These are phyloP conservation scores for Myrmaecium sp. DNA, from an alignment of 2,329 filamentous ascomycete species.

Conservation along the genomic window DNA sequence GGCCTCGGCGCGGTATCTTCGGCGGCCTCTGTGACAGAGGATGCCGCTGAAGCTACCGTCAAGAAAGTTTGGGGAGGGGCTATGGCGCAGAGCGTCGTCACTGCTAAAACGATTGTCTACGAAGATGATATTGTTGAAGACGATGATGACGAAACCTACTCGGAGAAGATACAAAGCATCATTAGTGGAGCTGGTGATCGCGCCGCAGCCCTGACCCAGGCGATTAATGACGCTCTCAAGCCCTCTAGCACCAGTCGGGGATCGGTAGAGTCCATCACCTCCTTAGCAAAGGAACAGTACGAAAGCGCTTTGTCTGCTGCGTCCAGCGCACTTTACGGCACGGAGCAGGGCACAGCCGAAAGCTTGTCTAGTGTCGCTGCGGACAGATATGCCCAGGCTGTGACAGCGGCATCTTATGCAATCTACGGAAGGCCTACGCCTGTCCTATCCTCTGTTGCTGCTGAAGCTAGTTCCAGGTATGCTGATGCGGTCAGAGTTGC, in stretches of 20 bases:
- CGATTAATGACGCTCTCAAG: conserved; percentile 37
- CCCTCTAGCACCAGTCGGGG: conserved; percentile 29
- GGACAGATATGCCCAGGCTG: conserved; percentile 38
- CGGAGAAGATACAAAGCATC: conserved; percentile 33
- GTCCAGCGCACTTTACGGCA: conserved; percentile 38
- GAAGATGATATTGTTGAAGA: conserved; percentile 32
- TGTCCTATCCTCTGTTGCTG: conserved; percentile 27
- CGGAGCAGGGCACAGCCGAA: conserved; percentile 21
- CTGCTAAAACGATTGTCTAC: conserved; percentile 28
- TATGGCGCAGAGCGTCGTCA: conserved; percentile 33
- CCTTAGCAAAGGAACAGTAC: conserved; percentile 39
- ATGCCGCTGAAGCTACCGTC: conserved; percentile 12
- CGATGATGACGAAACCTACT: conserved; percentile 28
- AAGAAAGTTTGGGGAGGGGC: conserved; percentile 38
- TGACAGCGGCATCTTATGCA: conserved; percentile 40
- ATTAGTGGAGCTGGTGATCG: conserved; percentile 35
- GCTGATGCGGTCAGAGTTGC: conserved; percentile 47
- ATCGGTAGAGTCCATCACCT: conserved; percentile 32
- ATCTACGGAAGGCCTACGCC: conserved; percentile 36
- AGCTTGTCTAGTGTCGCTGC: conserved; percentile 34
- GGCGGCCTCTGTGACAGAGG: conserved; percentile 9
- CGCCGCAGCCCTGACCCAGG: conserved; percentile 36
- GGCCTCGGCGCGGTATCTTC: conserved; percentile 6
- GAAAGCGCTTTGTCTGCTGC: conserved; percentile 39
- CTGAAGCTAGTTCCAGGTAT: conserved; percentile 40